These are phyloP conservation scores for Yamadazyma philogaea DNA, from an alignment of 805 yeast species.

Conservation along the genomic window DNA sequence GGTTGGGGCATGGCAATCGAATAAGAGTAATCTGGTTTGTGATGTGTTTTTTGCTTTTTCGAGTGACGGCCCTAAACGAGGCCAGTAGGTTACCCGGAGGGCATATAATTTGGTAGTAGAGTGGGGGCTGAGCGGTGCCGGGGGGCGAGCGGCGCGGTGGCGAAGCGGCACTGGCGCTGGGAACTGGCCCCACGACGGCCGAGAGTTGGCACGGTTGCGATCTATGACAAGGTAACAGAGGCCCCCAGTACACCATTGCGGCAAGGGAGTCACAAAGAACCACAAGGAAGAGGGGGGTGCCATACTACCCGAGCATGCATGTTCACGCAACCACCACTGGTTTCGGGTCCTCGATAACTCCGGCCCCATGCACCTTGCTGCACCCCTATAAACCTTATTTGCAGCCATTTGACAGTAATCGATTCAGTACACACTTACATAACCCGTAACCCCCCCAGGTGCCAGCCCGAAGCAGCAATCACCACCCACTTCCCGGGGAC, in stretches of 20 bases:
- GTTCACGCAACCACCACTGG: too few relatives aligned
- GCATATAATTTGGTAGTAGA: too few relatives aligned
- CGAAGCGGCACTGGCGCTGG: too few relatives aligned
- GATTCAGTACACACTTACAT: neutral
- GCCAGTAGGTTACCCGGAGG: neutral
- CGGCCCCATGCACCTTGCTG: neutral
- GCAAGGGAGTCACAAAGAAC: too few relatives aligned
- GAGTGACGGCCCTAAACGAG: constrained; percentile 5
- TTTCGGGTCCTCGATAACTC: neutral
- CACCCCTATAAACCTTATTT: neutral
- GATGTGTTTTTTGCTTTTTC: constrained; percentile 3
- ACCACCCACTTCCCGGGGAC: constrained; percentile 48
- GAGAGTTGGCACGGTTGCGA: too few relatives aligned
- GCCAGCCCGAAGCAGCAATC: constrained; percentile 79
- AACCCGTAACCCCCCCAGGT: constrained; percentile 57
- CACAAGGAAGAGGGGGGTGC: too few relatives aligned
- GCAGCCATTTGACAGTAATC: neutral
- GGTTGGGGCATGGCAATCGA: constrained; percentile 1
- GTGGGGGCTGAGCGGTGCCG: too few relatives aligned
- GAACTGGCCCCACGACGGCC: too few relatives aligned
- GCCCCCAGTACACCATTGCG: too few relatives aligned
- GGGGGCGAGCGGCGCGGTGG: too few relatives aligned
- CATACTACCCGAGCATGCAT: too few relatives aligned
- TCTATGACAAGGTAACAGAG: too few relatives aligned
- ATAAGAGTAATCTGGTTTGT: neutral